A percentile compares a stretch with the other conserved stretches of the same genome.
Evolutionary conservation across 192 early-diverging fungal genomes (phyloP).

Genomic region (Linnemannia hyalina): DNA sequence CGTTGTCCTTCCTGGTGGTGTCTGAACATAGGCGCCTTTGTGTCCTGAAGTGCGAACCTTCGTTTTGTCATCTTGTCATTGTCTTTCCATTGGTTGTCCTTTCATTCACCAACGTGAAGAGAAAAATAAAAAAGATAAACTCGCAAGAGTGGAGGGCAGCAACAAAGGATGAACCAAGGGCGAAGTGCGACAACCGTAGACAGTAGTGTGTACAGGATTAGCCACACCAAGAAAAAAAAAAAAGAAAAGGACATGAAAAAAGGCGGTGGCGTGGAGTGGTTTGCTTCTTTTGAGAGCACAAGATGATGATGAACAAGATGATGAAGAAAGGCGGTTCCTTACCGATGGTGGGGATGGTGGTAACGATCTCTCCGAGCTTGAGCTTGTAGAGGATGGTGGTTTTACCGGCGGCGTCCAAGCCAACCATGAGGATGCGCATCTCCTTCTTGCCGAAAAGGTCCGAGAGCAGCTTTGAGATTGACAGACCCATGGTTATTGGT

Average conservation of each 20-base stretch:
- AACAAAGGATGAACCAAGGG: neutral
- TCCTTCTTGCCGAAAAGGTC: constrained; percentile 91
- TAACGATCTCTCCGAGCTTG: constrained; percentile 98
- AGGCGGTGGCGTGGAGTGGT: neutral
- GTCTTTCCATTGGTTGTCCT: neutral
- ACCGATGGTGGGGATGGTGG: constrained; percentile 99
- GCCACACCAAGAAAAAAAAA: neutral
- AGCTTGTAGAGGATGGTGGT: constrained; percentile 99
- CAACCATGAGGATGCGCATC: constrained; percentile 98
- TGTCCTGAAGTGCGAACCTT: neutral
- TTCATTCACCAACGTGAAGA: neutral
- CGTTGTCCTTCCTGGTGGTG: neutral
- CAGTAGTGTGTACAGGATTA: neutral
- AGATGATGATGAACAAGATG: neutral
- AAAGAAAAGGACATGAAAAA: neutral
- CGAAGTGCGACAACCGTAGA: neutral
- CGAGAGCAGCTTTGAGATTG: constrained; percentile 82
- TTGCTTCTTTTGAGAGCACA: neutral
- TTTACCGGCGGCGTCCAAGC: constrained; percentile 95
- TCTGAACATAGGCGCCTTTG: neutral
- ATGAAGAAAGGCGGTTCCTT: constrained; percentile 32
- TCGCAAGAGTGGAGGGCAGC: neutral
- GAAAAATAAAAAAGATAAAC: neutral
- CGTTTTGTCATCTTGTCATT: neutral
- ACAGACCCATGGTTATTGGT: constrained; percentile 82